Evolutionary conservation across 202 grass and related monocot species (phyloP).

Genomic region (Cymbopogon flexuosus): DNA sequence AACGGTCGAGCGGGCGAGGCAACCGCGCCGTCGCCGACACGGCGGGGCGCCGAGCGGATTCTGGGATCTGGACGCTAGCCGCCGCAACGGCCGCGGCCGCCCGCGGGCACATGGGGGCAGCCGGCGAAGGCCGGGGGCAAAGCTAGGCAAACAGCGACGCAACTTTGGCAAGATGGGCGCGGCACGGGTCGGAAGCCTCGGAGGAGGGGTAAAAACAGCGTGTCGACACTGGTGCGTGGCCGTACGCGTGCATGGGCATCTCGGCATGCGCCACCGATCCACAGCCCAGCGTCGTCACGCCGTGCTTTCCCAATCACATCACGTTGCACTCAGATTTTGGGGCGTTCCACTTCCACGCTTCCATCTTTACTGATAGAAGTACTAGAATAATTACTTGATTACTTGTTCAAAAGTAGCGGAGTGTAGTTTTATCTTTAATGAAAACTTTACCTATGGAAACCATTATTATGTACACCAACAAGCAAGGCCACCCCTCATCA

Average conservation of each 20-base stretch:
- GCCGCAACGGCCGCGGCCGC: background rate
- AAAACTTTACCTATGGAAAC: background rate
- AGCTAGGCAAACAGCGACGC: background rate
- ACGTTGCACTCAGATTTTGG: background rate
- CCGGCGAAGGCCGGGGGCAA: background rate
- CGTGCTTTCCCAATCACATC: background rate
- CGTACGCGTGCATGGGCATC: background rate
- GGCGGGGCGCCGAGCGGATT: background rate
- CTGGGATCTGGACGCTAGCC: background rate
- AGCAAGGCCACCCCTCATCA: background rate
- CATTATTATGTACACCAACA: background rate
- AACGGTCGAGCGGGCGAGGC: conserved; percentile 9
- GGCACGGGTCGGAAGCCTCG: background rate
- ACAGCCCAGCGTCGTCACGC: background rate
- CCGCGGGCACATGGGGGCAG: conserved; percentile 18
- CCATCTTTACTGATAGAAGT: too few relatives aligned
- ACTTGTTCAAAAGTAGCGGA: background rate
- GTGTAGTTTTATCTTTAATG: too few relatives aligned
- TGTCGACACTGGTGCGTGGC: background rate
- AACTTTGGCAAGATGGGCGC: background rate
- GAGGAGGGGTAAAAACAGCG: conserved; percentile 5
- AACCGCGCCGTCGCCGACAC: background rate
- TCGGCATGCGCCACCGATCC: background rate
- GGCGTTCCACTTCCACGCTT: too few relatives aligned
- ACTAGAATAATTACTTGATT: too few relatives aligned